Evolutionary conservation across 306 rosid species (phyloP).

Genomic region (Trifolium repens): DNA sequence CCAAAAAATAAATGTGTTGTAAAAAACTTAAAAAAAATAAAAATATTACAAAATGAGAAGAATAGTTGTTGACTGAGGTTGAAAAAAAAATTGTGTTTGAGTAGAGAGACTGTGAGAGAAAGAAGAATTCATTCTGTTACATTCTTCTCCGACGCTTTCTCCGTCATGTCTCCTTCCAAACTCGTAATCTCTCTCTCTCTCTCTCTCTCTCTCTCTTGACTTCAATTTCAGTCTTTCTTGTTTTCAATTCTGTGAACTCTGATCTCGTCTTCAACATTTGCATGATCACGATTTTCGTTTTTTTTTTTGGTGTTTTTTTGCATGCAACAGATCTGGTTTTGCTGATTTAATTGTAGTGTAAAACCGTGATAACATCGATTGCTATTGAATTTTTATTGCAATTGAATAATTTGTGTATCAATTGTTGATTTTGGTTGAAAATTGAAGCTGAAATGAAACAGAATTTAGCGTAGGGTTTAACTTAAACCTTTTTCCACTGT

Average conservation of each 20-base stretch:
- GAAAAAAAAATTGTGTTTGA: not conserved
- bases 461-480: constrained; percentile 1
- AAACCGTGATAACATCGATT: not conserved
- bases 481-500: not conserved
- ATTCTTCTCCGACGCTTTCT: constrained; percentile 13
- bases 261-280: constrained; percentile 17
- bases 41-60: not conserved
- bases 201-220: not conserved
- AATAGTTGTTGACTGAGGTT: constrained; percentile 22
- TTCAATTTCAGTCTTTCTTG: constrained; percentile 21
- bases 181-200: constrained; percentile 32
- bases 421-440: constrained; percentile 19
- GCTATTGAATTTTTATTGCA: not conserved
- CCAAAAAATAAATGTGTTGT: too few species aligned
- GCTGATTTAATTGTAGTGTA: not conserved
- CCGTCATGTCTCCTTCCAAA: constrained; percentile 44
- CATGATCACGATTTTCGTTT: not conserved
- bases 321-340: constrained; percentile 27
- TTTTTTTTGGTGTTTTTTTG: not conserved
- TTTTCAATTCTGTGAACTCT: constrained; percentile 11
- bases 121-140: constrained; percentile 25
- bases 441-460: not conserved
- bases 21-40: too few species aligned
- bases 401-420: not conserved
- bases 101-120: not conserved